Evolutionary conservation across 2,329 filamentous ascomycete species (phyloP).

Genomic region (Aspergillus carbonarius): DNA sequence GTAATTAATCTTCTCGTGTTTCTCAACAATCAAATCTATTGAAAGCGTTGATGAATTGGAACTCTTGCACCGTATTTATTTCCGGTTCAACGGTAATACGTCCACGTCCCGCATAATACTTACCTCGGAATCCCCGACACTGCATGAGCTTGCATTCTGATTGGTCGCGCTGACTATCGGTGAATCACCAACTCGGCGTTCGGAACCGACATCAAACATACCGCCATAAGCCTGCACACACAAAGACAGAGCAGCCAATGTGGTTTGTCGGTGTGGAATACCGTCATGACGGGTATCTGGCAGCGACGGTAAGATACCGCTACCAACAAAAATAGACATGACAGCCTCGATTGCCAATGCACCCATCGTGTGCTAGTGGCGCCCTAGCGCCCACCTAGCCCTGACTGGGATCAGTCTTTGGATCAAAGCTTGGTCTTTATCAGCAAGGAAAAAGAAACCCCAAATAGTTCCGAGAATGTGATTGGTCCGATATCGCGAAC

Average conservation of each 20-base stretch:
- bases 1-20: not conserved
- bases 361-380: not conserved
- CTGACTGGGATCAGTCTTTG: not conserved
- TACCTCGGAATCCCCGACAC: not conserved
- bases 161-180: not conserved
- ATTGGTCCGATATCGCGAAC: not conserved
- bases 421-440: slow-evolving; percentile 1
- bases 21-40: not conserved
- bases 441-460: not conserved
- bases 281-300: not conserved
- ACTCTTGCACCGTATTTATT: not conserved
- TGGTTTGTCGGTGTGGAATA: not conserved
- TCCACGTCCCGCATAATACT: not conserved
- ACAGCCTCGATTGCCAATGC: not conserved
- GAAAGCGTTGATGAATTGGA: not conserved
- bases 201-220: not conserved
- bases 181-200: not conserved
- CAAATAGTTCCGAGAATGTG: not conserved
- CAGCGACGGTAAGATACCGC: too few relatives aligned
- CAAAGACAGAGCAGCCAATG: not conserved
- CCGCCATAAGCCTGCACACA: not conserved
- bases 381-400: not conserved
- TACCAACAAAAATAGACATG: not conserved
- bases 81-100: not conserved
- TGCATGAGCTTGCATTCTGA: not conserved